Evolutionary conservation across 106 monocot species (phyloP), one percentile per base, ranked within the genome.

Genomic region (Platanthera zijinensis): DNA sequence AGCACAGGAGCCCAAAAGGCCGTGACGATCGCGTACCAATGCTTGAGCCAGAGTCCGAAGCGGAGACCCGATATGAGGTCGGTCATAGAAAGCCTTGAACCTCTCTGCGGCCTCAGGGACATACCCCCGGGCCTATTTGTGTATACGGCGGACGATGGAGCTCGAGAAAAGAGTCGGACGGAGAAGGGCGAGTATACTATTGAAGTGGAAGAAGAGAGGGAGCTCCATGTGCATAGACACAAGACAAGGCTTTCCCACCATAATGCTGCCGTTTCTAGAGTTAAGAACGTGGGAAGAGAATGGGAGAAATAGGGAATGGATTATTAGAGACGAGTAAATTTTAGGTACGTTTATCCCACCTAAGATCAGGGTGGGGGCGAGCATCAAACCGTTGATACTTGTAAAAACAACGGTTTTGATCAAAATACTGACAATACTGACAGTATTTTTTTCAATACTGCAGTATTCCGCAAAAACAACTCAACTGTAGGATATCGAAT

Each of bases 51-150:
- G 2, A 79, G 32, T 10, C 85, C 88, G 6, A 91, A 88, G 57
- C 52, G 74, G 52, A 62, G 91, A 49, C 91, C 91, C 6, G 48
- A 82, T 7, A 91, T 91, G 91, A 80, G 72, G 11, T 51, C 82
- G 51, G 56, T 91, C 13, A 85, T 91, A 0, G 82, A 86, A 39
- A 72, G 76, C 2, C 56, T 91, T 39, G 88, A 91, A 82, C 91
- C 87, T 2, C 88, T 91, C 10, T 57, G 81, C 8, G 71, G 61
- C 19, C 8, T 81, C 19, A 79, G 81, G 3, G 88, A 86, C 72
- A 76, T 91, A 50, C 88, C 85, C 0, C 3, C 69, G 8, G 82
- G 79, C 12, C 76, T 79, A 7, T 85, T 87, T 18, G 83, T 87
- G 5, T 87, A 80, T 64, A 77, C 80, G 5, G 85, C 71, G 2